Conservation (phyloP, 2,329 filamentous ascomycete genomes). For the Calonectria hawksworthii region DNA sequence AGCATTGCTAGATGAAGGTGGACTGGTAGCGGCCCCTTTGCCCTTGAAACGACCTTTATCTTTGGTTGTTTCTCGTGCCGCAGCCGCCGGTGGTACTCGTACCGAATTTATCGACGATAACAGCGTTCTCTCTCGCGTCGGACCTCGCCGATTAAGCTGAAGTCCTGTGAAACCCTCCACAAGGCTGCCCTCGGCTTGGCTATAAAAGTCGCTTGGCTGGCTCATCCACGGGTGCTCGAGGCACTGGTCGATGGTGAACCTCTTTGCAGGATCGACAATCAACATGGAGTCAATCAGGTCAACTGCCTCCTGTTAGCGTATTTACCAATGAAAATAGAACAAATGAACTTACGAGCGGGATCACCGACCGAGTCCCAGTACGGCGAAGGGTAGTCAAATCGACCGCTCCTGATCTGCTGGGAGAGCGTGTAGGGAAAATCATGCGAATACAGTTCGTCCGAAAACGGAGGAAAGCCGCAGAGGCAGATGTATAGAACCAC, state of each 20-base stretch:
- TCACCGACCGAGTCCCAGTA: constrained; percentile 9
- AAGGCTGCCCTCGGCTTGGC: not conserved
- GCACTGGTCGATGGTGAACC: not conserved
- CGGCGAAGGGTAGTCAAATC: constrained; percentile 13
- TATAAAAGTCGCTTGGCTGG: no score
- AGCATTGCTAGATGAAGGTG: not conserved
- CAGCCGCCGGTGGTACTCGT: not conserved
- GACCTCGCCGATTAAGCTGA: not conserved
- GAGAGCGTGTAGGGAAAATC: constrained; percentile 82
- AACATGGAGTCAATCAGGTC: constrained; percentile 9
- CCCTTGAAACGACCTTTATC: not conserved
- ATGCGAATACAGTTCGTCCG: constrained; percentile 82
- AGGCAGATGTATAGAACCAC: constrained; percentile 90
- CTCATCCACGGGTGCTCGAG: not conserved
- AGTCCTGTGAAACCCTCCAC: not conserved
- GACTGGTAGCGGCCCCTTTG: not conserved
- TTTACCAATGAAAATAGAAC: not conserved
- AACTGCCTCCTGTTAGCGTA: not conserved
- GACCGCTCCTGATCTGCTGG: not conserved
- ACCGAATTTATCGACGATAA: not conserved
- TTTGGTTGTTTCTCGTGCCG: not conserved
- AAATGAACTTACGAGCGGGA: not conserved
- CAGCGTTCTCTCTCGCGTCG: not conserved
- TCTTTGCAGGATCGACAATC: not conserved
- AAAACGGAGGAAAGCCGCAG: constrained; percentile 87